A percentile compares a stretch with the other conserved stretches of the same genome.
Conservation (phyloP, 345 rosid genomes). For the Euphorbia tirucalli region DNA sequence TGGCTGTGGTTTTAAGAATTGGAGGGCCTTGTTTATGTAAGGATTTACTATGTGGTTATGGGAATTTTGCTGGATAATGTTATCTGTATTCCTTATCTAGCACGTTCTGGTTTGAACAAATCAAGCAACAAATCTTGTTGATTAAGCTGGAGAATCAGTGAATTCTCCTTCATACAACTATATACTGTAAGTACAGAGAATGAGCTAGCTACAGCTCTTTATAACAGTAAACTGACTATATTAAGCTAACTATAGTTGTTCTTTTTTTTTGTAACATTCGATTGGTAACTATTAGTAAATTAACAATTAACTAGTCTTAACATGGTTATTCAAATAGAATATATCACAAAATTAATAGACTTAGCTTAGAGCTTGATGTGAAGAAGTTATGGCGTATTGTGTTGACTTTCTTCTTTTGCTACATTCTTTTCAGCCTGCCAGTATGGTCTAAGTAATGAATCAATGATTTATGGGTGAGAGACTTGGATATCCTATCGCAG, state of each 20-base stretch:
- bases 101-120: too few species aligned
- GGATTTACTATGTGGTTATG: neutral
- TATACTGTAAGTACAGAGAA: too few species aligned
- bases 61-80: neutral
- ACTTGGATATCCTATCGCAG: constrained; percentile 21
- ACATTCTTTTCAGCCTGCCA: neutral
- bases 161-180: too few species aligned
- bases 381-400: neutral
- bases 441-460: neutral
- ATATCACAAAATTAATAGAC: neutral
- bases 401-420: neutral
- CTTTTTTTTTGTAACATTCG: too few species aligned
- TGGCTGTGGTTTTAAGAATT: neutral
- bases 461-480: constrained; percentile 17
- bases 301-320: too few species aligned
- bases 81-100: neutral
- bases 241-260: too few species aligned
- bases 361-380: neutral
- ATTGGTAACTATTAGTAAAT: too few species aligned
- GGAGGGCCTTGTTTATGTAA: neutral
- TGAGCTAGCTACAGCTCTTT: too few species aligned
- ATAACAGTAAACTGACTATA: too few species aligned
- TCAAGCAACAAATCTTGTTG: too few species aligned
- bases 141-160: too few species aligned
- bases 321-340: neutral